Evolutionary conservation across 208 protist species (phyloP).

Genomic region (Leishmania turanica): DNA sequence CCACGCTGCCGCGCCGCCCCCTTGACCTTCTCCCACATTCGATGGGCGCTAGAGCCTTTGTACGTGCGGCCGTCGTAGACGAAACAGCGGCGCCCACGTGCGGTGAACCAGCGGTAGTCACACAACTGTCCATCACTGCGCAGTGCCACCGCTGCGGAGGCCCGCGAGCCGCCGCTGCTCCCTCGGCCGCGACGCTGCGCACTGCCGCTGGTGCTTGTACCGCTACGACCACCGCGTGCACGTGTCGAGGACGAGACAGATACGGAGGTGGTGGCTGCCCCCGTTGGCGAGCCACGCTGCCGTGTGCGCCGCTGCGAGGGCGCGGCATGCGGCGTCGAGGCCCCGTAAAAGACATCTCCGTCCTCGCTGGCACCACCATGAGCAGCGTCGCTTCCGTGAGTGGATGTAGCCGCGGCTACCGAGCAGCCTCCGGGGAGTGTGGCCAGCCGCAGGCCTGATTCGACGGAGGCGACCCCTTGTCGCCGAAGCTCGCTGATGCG

Average conservation of each 20-base stretch:
- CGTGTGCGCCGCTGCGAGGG: background rate
- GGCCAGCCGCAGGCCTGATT: constrained; percentile 18
- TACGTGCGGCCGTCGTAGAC: constrained; percentile 72
- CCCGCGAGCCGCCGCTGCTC: background rate
- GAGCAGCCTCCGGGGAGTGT: background rate
- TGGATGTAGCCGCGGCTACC: background rate
- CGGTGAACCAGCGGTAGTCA: constrained; percentile 67
- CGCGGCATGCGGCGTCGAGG: background rate
- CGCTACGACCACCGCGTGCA: background rate
- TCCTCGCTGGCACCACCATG: background rate
- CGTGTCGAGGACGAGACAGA: background rate
- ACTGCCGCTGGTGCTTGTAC: background rate
- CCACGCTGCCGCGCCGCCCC: background rate
- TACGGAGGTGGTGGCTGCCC: background rate
- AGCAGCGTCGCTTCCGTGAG: background rate
- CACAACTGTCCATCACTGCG: constrained; percentile 42
- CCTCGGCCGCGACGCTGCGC: background rate
- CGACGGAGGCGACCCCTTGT: constrained; percentile 16
- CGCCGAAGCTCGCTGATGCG: constrained; percentile 72
- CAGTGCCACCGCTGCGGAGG: constrained; percentile 29
- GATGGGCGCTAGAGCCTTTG: constrained; percentile 58
- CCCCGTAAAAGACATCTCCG: background rate
- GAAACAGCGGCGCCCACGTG: constrained; percentile 52
- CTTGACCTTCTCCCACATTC: constrained; percentile 74
- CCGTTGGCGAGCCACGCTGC: background rate